These are phyloP conservation scores for Serendipita vermifera DNA, from an alignment of 768 basidiomycete genomes.

Conservation along the genomic window DNA sequence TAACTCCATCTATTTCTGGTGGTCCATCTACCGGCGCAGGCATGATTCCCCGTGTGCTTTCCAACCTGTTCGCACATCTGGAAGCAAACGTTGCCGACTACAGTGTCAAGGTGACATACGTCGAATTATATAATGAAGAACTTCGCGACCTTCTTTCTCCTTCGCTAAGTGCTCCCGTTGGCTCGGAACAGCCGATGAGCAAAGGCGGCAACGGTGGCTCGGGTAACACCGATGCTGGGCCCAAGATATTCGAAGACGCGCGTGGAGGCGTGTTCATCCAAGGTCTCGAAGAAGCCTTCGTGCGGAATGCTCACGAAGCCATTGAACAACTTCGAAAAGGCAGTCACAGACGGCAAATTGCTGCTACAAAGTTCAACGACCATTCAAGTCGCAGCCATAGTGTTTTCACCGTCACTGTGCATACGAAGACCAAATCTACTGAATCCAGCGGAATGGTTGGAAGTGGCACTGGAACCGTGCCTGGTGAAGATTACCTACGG, in stretches of 20 bases:
- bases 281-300: constrained; percentile 80
- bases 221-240: constrained; percentile 30
- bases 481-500: constrained; percentile 76
- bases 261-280: constrained; percentile 89
- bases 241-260: constrained; percentile 90
- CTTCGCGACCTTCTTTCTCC: constrained; percentile 79
- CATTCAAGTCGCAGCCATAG: constrained; percentile 95
- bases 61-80: constrained; percentile 80
- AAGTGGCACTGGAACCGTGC: not conserved
- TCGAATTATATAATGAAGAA: constrained; percentile 98
- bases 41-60: constrained; percentile 88
- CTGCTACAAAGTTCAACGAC: constrained; percentile 95
- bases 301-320: constrained; percentile 72
- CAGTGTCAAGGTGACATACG: constrained; percentile 84
- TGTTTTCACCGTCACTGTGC: constrained; percentile 91
- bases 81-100: constrained; percentile 68
- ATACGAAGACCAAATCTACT: constrained; percentile 55
- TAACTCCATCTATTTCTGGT: constrained; percentile 67
- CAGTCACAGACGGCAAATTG: constrained; percentile 80
- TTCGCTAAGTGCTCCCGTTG: constrained; percentile 59
- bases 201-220: constrained; percentile 29
- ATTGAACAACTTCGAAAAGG: constrained; percentile 77
- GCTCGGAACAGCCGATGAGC: constrained; percentile 63
- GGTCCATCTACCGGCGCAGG: constrained; percentile 84
- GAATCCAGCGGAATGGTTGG: constrained; percentile 11